phyloP scores from a whole-genome alignment of 257 asterid species.

The Plantago elongata region DNA sequence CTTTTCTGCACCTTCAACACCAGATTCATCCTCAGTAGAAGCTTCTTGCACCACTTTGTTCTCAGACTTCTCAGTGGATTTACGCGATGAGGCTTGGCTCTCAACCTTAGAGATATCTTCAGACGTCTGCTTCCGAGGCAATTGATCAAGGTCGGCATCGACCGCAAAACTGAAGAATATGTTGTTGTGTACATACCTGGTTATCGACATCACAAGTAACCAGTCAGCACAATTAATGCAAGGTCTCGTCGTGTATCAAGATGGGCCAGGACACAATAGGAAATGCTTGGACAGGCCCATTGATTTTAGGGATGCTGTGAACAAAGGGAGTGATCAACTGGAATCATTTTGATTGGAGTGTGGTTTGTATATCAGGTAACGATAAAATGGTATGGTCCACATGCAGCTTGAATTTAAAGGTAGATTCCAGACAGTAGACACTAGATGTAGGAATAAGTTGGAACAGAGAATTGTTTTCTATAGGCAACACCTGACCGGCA shows the following conservation, averaged over 20 bases:
- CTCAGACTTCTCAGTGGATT: conserved; percentile 33
- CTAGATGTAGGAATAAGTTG: not conserved
- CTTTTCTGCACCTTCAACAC: conserved; percentile 30
- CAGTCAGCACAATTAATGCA: not conserved
- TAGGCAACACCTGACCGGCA: not conserved
- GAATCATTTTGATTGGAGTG: no score
- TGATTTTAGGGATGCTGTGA: no score
- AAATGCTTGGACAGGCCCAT: not conserved
- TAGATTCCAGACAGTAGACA: not conserved
- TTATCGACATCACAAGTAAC: conserved; percentile 21
- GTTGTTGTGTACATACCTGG: conserved; percentile 94
- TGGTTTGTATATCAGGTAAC: no score
- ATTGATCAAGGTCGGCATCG: conserved; percentile 74
- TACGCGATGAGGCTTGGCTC: conserved; percentile 26
- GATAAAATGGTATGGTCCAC: no score
- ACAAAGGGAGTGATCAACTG: no score
- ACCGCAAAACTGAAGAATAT: conserved; percentile 96
- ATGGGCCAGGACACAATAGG: not conserved
- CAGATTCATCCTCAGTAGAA: conserved; percentile 31
- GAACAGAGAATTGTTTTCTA: not conserved
- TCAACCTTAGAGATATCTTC: conserved; percentile 45
- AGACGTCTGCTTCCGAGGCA: conserved; percentile 46
- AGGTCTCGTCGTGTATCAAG: not conserved
- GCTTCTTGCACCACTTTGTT: conserved; percentile 32
- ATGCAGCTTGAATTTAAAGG: not conserved